Evolutionary conservation across 2,329 filamentous ascomycete species (phyloP).

Genomic region (Colletotrichum tabaci): DNA sequence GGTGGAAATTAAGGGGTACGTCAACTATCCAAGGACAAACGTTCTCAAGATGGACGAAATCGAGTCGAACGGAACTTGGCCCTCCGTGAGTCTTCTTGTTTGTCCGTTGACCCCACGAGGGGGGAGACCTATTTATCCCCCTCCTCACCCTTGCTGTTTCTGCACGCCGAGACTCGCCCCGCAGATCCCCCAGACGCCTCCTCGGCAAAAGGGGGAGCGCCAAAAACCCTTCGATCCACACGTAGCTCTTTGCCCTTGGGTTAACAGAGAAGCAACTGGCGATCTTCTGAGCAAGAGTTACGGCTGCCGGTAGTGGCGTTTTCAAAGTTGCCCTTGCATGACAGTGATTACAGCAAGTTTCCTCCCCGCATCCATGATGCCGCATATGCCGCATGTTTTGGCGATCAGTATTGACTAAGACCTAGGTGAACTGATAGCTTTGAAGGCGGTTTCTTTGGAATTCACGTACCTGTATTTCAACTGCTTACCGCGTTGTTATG

Average conservation of each 20-base stretch:
- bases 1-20: neutral
- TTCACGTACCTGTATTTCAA: too few species aligned
- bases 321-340: neutral
- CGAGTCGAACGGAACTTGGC: constrained; percentile 12
- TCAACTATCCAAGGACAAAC: neutral
- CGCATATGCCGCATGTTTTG: neutral
- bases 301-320: neutral
- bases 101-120: neutral
- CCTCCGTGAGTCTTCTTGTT: constrained; percentile 21
- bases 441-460: too few species aligned
- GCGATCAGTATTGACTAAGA: neutral
- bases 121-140: constrained; percentile 11
- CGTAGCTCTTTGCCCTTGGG: neutral
- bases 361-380: neutral
- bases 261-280: neutral
- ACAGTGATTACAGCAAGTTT: neutral
- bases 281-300: too few species aligned
- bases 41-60: neutral
- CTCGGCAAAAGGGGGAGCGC: constrained; percentile 29
- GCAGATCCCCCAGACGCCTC: constrained; percentile 28
- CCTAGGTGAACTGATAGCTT: too few species aligned
- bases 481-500: too few species aligned
- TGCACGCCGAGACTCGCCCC: constrained; percentile 34
- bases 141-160: neutral
- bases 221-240: constrained; percentile 11